Evolutionary conservation across 2,329 filamentous ascomycete genomes (phyloP).

Genomic region (Colletotrichum godetiae): DNA sequence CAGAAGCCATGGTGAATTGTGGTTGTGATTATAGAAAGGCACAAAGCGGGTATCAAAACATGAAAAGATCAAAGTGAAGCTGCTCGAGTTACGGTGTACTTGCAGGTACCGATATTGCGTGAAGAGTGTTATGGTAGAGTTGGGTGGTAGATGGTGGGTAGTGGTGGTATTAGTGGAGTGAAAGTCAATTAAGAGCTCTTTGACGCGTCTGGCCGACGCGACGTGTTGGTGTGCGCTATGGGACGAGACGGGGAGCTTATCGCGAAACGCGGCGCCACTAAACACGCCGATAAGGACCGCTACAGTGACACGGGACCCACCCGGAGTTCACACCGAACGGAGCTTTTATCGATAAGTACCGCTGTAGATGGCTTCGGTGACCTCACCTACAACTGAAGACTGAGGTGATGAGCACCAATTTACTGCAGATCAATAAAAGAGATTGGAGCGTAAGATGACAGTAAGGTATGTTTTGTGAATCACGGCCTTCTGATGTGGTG

Average conservation of each 20-base stretch:
- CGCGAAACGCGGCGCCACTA: conserved; percentile 23
- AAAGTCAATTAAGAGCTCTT: conserved; percentile 31
- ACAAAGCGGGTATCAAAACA: conserved; percentile 27
- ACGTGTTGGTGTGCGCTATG: conserved; percentile 25
- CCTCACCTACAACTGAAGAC: background rate
- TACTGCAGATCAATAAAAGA: too few species aligned
- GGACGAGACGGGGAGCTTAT: conserved; percentile 18
- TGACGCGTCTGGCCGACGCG: conserved; percentile 28
- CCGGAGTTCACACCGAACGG: background rate
- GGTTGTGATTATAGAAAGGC: background rate
- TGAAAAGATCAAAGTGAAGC: conserved; percentile 1
- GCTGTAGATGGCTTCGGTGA: background rate
- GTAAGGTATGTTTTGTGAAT: too few species aligned
- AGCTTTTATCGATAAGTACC: conserved; percentile 12
- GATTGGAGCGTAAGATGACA: too few species aligned
- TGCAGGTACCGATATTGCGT: conserved; percentile 11
- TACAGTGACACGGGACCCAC: background rate
- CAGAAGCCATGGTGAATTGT: conserved; percentile 59
- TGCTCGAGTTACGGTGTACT: background rate
- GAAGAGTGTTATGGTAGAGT: conserved; percentile 31
- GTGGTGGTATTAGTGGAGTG: conserved; percentile 17
- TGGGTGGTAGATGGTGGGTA: background rate
- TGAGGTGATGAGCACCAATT: background rate
- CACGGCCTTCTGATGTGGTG: too few species aligned
- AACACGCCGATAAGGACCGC: conserved; percentile 31